Evolutionary conservation across 768 basidiomycete species (phyloP), one percentile per base, ranked within the genome.

Genomic region (Boletus rex-veris): DNA sequence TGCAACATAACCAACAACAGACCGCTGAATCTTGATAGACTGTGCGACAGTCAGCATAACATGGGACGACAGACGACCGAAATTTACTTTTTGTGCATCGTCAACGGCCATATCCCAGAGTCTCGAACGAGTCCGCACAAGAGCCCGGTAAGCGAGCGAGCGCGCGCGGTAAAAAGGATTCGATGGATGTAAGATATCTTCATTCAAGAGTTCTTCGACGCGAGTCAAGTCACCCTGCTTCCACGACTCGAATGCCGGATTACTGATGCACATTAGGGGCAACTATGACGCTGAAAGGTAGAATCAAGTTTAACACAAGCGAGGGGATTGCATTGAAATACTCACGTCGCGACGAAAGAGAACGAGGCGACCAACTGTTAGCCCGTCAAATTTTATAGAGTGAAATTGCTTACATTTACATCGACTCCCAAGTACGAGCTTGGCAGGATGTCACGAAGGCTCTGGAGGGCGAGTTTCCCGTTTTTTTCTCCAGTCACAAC

Each of bases 1-100:
- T 7, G 60, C 59, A 18, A 61, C 39, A 43, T 61, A 30, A 31
- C 51, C 59, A 6, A 61, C 40, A 1, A 47, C 44, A 0, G 60
- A 58, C 10, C 11, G 35, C 16, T 49, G 46, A 15, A 43, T 7
- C 7, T 54, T 5, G n/a, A 54, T 21, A 14, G 60, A 61, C 60
- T 43, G 14, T 1, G 5, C 15, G 26, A 35, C 6, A 1, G 31
- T 58, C 39, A 58, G 28, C 2, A 26, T 10, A 3, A n/a, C 1
- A 26, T 11, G 4, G 1, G 28, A 35, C 33, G 14, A 12, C 2
- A 21, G 10, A 28, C 7, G n/a, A 7, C 0, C 0, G 3, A 7
- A 31, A 2, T 1, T 33, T 21, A 56, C 59, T 49, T 21, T n/a
- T 31, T 37, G 59, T 0, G 52, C 58, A 33, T 59, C 58, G 5